phyloP scores from a whole-genome alignment of 192 early-diverging fungal genomes.

The Linnemannia zychae region DNA sequence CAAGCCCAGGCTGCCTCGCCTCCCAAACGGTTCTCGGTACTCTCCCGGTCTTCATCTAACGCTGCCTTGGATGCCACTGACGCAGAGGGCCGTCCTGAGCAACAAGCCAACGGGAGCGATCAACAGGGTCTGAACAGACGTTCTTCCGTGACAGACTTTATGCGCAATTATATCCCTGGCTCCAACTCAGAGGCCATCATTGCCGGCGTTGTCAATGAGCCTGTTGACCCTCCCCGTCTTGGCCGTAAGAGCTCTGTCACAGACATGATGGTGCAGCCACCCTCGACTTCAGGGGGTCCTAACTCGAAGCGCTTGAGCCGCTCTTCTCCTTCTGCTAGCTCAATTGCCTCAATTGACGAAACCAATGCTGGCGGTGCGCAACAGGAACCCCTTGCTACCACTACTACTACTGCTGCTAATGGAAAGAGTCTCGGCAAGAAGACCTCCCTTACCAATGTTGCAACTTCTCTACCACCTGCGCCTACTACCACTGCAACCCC shows the following conservation, averaged over 20 bases:
- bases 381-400: neutral
- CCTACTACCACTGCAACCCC: neutral
- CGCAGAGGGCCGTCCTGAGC: neutral
- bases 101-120: neutral
- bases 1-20: slow-evolving; percentile 23
- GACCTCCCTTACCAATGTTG: neutral
- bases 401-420: neutral
- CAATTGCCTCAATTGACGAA: slow-evolving; percentile 27
- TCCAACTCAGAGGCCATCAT: neutral
- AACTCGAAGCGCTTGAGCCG: slow-evolving; percentile 9
- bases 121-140: slow-evolving; percentile 1
- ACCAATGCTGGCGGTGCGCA: neutral
- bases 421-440: slow-evolving; percentile 10
- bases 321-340: slow-evolving; percentile 1
- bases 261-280: slow-evolving; percentile 43
- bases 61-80: neutral
- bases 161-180: slow-evolving; percentile 19
- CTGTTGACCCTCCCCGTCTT: slow-evolving; percentile 34
- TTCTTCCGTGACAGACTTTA: slow-evolving; percentile 39
- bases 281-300: neutral
- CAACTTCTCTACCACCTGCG: neutral
- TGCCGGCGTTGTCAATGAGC: slow-evolving; percentile 28
- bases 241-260: slow-evolving; percentile 41
- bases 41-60: slow-evolving; percentile 33
- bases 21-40: slow-evolving; percentile 8